Evolutionary conservation across 2,329 filamentous ascomycete genomes (phyloP).

Genomic region (Cryoendolithus antarcticus): DNA sequence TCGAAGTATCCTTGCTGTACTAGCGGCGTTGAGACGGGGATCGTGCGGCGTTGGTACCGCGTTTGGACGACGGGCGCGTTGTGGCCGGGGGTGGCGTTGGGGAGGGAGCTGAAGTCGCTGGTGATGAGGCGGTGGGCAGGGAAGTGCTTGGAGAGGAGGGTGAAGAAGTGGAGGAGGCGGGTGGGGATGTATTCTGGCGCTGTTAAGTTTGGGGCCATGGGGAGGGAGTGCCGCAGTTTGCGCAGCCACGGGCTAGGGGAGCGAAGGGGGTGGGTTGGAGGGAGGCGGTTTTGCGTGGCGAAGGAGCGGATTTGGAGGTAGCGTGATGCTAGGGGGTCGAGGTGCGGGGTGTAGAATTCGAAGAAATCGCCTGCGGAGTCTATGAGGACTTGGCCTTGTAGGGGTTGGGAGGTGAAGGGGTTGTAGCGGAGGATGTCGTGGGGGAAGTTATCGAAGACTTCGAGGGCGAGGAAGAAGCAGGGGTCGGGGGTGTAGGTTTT

Average conservation of each 20-base stretch:
- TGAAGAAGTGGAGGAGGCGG: constrained; percentile 91
- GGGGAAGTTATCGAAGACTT: constrained; percentile 97
- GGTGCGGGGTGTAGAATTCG: constrained; percentile 73
- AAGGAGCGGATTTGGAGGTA: constrained; percentile 77
- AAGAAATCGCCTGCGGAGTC: constrained; percentile 79
- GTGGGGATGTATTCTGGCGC: constrained; percentile 89
- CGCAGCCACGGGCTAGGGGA: constrained; percentile 41
- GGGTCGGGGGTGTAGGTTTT: constrained; percentile 73
- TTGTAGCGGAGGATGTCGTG: constrained; percentile 94
- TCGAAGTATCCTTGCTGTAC: constrained; percentile 99
- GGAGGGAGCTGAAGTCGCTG: constrained; percentile 79
- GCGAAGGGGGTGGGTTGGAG: constrained; percentile 49
- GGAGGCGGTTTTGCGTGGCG: constrained; percentile 46
- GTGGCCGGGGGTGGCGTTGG: constrained; percentile 68
- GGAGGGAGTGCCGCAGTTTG: constrained; percentile 50
- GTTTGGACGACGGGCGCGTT: constrained; percentile 97
- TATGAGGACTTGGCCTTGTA: constrained; percentile 82
- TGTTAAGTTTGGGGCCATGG: constrained; percentile 65
- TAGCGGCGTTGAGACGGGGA: constrained; percentile 80
- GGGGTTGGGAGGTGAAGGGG: constrained; percentile 61
- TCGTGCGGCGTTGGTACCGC: constrained; percentile 71
- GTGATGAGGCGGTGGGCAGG: constrained; percentile 79
- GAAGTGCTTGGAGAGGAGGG: constrained; percentile 77
- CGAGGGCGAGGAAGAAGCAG: constrained; percentile 94
- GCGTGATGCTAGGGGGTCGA: constrained; percentile 72